phyloP scores from a whole-genome alignment of 1,139 yeast genomes.

The Suhomyces chickasaworum region DNA sequence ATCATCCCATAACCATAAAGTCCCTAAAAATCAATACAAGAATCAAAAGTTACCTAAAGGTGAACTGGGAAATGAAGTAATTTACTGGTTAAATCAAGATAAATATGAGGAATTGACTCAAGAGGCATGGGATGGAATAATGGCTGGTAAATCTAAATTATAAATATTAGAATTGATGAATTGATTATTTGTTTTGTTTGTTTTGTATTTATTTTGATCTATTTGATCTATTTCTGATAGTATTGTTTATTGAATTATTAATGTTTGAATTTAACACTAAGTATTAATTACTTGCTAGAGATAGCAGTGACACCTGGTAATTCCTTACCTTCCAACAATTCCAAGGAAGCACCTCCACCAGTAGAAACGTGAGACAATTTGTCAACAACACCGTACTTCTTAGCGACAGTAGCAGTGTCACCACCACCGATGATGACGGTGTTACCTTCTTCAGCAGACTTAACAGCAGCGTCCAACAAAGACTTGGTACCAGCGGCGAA shows the following conservation, averaged over 20 bases:
- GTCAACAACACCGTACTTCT: conserved; percentile 93
- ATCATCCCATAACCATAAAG: conserved; percentile 82
- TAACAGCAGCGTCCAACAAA: conserved; percentile 81
- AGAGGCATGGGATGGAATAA: conserved; percentile 60
- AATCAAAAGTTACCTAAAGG: conserved; percentile 79
- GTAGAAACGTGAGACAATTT: conserved; percentile 96
- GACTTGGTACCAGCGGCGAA: conserved; percentile 90
- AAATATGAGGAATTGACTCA: conserved; percentile 59
- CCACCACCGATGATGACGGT: conserved; percentile 99
- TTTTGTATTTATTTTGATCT: too few species aligned
- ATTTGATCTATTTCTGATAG: background rate
- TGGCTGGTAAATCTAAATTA: conserved; percentile 43
- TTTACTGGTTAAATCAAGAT: conserved; percentile 68
- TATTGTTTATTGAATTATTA: background rate
- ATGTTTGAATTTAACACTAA: background rate
- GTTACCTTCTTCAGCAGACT: conserved; percentile 83
- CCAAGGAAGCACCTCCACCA: conserved; percentile 99
- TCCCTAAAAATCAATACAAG: conserved; percentile 75
- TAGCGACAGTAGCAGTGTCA: conserved; percentile 98
- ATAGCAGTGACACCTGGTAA: conserved; percentile 95
- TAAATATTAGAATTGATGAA: too few species aligned
- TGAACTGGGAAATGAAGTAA: conserved; percentile 55
- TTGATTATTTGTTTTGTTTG: too few species aligned
- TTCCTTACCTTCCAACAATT: conserved; percentile 95
- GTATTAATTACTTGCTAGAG: conserved; percentile 56